A percentile compares a stretch with the other conserved stretches of the same genome.
Conservation (phyloP, 2,329 filamentous ascomycete species). For the Gnomoniopsis smithogilvyi region DNA sequence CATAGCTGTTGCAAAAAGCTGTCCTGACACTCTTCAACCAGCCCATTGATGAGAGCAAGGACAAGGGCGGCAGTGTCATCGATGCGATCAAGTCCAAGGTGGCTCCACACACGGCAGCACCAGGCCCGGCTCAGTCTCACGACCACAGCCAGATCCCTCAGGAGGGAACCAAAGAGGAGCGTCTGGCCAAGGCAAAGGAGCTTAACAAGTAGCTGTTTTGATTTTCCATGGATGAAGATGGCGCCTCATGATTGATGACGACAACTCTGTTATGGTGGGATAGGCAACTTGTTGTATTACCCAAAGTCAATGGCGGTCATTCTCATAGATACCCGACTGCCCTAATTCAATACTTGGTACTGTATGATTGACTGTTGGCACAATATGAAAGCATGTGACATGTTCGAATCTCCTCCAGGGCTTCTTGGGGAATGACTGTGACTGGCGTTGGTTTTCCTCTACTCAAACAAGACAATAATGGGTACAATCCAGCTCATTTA, state of each 20-base stretch:
- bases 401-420: too few relatives aligned
- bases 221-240: background rate
- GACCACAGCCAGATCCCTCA: constrained; percentile 46
- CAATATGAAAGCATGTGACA: too few relatives aligned
- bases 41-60: constrained; percentile 35
- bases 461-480: background rate
- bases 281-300: background rate
- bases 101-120: constrained; percentile 50
- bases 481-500: background rate
- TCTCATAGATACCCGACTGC: background rate
- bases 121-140: constrained; percentile 55
- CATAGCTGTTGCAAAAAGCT: too few relatives aligned
- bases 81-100: constrained; percentile 43
- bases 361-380: background rate
- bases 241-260: background rate
- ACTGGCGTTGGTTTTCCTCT: background rate
- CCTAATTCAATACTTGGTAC: background rate
- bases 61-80: constrained; percentile 34
- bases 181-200: constrained; percentile 60
- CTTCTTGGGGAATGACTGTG: too few relatives aligned
- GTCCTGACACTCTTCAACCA: constrained; percentile 18
- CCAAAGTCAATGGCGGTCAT: background rate
- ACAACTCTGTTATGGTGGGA: background rate
- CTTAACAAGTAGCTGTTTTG: constrained; percentile 48
- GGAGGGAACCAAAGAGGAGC: constrained; percentile 67